A percentile compares a stretch with the other conserved stretches of the same genome.
These are phyloP conservation scores for Boehmeria nivea DNA, from an alignment of 306 rosid species.

Conservation along the genomic window DNA sequence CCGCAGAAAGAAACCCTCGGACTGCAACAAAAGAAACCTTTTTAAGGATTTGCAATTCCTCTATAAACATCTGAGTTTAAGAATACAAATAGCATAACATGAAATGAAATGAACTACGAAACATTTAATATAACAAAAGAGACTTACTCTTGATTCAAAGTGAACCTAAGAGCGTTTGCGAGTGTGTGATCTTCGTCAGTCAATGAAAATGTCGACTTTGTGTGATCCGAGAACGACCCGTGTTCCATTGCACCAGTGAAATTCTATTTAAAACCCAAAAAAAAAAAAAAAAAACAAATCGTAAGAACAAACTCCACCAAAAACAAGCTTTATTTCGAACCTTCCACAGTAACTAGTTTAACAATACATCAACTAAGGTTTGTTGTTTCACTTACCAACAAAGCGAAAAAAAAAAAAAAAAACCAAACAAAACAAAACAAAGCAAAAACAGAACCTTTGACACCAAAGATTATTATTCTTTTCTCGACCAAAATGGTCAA, in stretches of 20 bases:
- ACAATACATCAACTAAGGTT: background rate
- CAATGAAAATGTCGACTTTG: slow-evolving; percentile 60
- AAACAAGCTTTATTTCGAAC: background rate
- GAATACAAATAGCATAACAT: background rate
- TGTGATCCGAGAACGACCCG: slow-evolving; percentile 50
- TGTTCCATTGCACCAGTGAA: slow-evolving; percentile 40
- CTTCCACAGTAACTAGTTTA: background rate
- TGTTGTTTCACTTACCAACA: too few relatives aligned
- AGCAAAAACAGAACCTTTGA: too few relatives aligned
- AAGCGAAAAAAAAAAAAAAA: too few relatives aligned
- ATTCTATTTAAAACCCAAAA: too few relatives aligned
- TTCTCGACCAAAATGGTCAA: too few relatives aligned
- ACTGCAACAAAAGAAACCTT: background rate
- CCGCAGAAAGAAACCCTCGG: slow-evolving; percentile 40
- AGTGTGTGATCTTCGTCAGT: slow-evolving; percentile 71
- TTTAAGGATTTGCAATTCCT: too few relatives aligned
- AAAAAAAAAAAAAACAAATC: background rate
- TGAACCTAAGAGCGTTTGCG: slow-evolving; percentile 58
- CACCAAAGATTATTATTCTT: too few relatives aligned
- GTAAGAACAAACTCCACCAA: background rate
- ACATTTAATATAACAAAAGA: background rate
- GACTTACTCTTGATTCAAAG: slow-evolving; percentile 64
- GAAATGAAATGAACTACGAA: background rate
- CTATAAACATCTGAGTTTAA: background rate
- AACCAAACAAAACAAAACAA: too few relatives aligned